Base-by-base conservation (phyloP, 345 rosid genomes). In the Moringa oleifera region DNA sequence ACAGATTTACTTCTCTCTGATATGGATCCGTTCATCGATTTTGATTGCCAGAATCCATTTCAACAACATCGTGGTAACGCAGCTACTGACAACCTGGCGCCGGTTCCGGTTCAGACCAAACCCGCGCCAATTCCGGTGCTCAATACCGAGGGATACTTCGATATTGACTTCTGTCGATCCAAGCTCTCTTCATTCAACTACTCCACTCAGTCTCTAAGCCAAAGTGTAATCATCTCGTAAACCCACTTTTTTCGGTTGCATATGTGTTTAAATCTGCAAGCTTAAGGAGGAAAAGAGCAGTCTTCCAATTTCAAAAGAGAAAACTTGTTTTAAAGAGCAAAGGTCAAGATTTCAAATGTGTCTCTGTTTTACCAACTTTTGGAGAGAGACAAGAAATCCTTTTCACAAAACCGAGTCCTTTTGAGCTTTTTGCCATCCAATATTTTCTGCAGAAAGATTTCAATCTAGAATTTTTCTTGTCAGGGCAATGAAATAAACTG, bases 51-150 rank as follows among this genome's bases (percentile, higher is more conserved):
- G 10, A 71, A 74, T 63, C 68, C 76, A 16, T 74, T 75, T 25
- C 82, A 73, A n/a, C 81, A 73, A 67, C 76, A 70, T 18, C 82
- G 73, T 5, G 77, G 73, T 61, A 82, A 63, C 68, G 70, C 77
- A 23, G 83, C 79, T 33, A 75, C 74, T 17, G 98, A 90, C 49
- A 79, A 96, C 58, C 81, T 90, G 1, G 97, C 89, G 15, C 98
- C 97, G 0, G 91, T 87, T 65, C 98, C 97, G 0, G 91, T 87
- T 65, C 93, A 84, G 63, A 61, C 80, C 11, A 75, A 84, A 63
- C 64, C 70, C 12, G 53, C 66, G 20, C 81, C 68, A 17, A 46
- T 70, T 63, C 88, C 79, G 2, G 22, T 71, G 15, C 72, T 67
- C 59, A 74, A 68, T 66, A 66, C 68, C 58, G 85, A 81, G 55